Base-by-base conservation (phyloP, 108 stramenopile species). In the Cyclotella atomus region DNA sequence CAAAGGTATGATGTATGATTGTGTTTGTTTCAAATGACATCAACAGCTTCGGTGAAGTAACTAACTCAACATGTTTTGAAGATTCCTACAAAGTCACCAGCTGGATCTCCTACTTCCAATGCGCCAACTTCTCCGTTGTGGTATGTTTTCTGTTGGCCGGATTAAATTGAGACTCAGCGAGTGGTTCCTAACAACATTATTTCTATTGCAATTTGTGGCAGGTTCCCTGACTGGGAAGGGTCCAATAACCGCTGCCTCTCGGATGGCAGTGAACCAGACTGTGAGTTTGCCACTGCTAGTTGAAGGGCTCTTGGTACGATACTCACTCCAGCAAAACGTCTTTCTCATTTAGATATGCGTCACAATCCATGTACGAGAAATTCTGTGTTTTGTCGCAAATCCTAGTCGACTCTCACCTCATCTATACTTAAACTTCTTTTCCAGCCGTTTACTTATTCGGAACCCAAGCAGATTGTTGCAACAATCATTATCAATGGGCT, bases 191-290 rank as follows among this genome's bases (percentile, higher is more conserved):
- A 41, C 38, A 41, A n/a, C n/a, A n/a, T n/a, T n/a, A 12, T 41
- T 41, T 12, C 38, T 12, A 9, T 41, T 41, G 38, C 38, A 9
- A 41, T 41, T 12, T n/a, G n/a, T 41, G 38, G 38, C 12, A 41
- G 52, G 52, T 62, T 43, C 19, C 61, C 61, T 41, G 61, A 62
- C 36, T 62, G 61, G 61, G 41, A 38, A 23, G 41, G 36, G 5
- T 1, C 2, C n/a, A 43, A 62, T 30, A 43, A 38, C 12, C 21
- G 61, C 5, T 62, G 61, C 41, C 41, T 41, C 1, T 1, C 0
- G 4, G 61, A 62, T 41, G 38, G 61, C n/a, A 24, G 24, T 43
- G 61, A 36, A 20, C 61, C 61, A 2, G 36, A 19, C n/a, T 62
- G 27, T 30, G 27, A 27, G 25, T n/a, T 27, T 30, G 9, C 29